A percentile compares a stretch with the other conserved stretches of the same genome.
Conservation (phyloP, 257 asterid species). For the Petunia secreta region DNA sequence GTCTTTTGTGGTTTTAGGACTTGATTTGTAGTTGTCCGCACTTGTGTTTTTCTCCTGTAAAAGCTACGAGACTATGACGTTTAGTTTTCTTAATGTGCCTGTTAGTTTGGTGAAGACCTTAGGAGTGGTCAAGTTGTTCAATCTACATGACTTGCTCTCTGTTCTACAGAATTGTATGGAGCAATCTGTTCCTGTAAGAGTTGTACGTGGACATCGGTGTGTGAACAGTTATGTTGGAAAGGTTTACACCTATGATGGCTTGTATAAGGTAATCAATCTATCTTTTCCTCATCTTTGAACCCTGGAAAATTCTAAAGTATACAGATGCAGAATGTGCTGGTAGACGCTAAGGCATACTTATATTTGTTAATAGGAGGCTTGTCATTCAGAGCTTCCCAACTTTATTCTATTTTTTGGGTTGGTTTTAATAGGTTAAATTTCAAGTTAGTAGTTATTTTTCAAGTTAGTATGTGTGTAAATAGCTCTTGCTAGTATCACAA, state of each 20-base stretch:
- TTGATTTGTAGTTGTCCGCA: neutral
- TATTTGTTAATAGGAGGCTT: neutral
- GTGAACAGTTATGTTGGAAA: slow-evolving; percentile 75
- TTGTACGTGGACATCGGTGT: slow-evolving; percentile 82
- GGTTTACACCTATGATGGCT: slow-evolving; percentile 92
- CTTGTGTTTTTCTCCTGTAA: neutral
- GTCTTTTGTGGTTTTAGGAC: neutral
- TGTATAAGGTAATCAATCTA: slow-evolving; percentile 59
- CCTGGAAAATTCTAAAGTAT: neutral
- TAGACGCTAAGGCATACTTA: neutral
- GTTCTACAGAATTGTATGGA: slow-evolving; percentile 67
- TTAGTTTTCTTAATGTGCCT: neutral
- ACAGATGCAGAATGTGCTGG: neutral
- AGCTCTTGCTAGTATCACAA: neutral
- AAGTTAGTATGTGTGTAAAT: neutral
- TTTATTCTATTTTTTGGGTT: neutral
- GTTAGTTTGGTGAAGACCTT: neutral
- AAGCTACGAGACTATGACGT: neutral
- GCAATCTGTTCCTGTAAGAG: slow-evolving; percentile 70
- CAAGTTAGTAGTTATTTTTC: neutral
- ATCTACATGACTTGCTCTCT: neutral
- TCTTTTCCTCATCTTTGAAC: slow-evolving; percentile 17
- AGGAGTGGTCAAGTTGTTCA: slow-evolving; percentile 11
- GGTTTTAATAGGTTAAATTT: neutral
- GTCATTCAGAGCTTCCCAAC: neutral